Conservation (phyloP, 805 yeast genomes). For the Yarrowia phangngaensis region DNA sequence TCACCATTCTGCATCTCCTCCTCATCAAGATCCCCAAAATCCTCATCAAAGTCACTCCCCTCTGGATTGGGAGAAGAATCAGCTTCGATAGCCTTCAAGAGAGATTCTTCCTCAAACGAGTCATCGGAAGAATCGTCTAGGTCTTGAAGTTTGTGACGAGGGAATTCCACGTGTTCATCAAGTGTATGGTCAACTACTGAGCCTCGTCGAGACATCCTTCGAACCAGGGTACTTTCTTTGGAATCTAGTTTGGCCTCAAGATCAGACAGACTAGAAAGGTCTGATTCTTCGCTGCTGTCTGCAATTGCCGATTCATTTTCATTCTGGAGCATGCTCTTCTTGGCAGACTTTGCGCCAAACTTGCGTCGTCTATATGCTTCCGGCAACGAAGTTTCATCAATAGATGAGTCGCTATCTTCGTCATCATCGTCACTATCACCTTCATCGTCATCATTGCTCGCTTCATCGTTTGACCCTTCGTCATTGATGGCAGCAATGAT, state of each 20-base stretch:
- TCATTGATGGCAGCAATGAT: constrained; percentile 26
- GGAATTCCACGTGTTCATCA: constrained; percentile 23
- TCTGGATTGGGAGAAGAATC: constrained; percentile 22
- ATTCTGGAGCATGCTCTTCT: constrained; percentile 21
- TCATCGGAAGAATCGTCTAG: constrained; percentile 15
- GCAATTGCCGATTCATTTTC: constrained; percentile 23
- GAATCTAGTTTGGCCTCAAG: constrained; percentile 10
- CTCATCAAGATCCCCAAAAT: constrained; percentile 27
- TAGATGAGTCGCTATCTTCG: constrained; percentile 18
- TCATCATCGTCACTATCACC: constrained; percentile 12
- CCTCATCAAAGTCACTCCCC: constrained; percentile 28
- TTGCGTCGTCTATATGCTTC: constrained; percentile 26
- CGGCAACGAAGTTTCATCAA: constrained; percentile 23
- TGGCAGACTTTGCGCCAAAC: constrained; percentile 25
- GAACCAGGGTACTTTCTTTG: constrained; percentile 5
- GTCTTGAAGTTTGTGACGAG: constrained; percentile 2
- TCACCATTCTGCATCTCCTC: constrained; percentile 12
- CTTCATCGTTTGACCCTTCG: constrained; percentile 21
- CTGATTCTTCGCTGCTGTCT: constrained; percentile 12
- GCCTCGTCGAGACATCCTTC: constrained; percentile 9
- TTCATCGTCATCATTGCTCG: neutral
- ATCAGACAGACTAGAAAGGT: constrained; percentile 8
- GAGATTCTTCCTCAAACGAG: constrained; percentile 10
- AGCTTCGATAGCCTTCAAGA: constrained; percentile 8
- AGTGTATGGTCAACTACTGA: constrained; percentile 23